Evolutionary conservation across 208 protist genomes (phyloP).

Genomic region (Herpetomonas muscarum): DNA sequence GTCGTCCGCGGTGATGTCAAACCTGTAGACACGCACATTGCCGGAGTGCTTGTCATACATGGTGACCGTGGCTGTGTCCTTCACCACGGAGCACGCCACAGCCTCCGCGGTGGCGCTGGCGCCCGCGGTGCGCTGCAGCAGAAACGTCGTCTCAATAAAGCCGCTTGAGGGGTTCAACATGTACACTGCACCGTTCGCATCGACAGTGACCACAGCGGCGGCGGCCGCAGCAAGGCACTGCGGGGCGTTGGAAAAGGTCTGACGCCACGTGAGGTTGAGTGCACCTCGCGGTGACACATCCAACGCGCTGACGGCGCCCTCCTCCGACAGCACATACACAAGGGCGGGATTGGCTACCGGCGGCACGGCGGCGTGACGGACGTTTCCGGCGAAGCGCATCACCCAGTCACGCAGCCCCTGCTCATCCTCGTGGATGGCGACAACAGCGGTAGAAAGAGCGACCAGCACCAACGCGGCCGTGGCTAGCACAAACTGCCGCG

Average conservation of each 20-base stretch:
- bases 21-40: constrained; percentile 29
- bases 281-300: constrained; percentile 16
- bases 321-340: constrained; percentile 50
- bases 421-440: constrained; percentile 84
- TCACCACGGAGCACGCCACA: constrained; percentile 32
- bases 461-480: no score
- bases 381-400: constrained; percentile 66
- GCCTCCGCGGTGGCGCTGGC: constrained; percentile 6
- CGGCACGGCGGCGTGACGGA: constrained; percentile 51
- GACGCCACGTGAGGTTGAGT: constrained; percentile 55
- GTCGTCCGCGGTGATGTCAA: constrained; percentile 30
- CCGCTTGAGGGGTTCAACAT: constrained; percentile 50
- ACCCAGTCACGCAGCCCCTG: constrained; percentile 81
- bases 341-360: constrained; percentile 20
- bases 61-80: constrained; percentile 24
- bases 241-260: constrained; percentile 38
- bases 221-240: constrained; percentile 42
- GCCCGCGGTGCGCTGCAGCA: constrained; percentile 7
- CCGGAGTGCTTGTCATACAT: constrained; percentile 12
- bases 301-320: constrained; percentile 73
- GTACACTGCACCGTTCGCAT: constrained; percentile 29
- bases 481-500: no score
- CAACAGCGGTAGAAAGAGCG: constrained; percentile 10
- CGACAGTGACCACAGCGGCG: constrained; percentile 40
- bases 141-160: constrained; percentile 48